Percentiles rank a stretch among this genome's conserved stretches.
phyloP scores from a whole-genome alignment of 768 basidiomycete species.

The Rhodotorula paludigena region DNA sequence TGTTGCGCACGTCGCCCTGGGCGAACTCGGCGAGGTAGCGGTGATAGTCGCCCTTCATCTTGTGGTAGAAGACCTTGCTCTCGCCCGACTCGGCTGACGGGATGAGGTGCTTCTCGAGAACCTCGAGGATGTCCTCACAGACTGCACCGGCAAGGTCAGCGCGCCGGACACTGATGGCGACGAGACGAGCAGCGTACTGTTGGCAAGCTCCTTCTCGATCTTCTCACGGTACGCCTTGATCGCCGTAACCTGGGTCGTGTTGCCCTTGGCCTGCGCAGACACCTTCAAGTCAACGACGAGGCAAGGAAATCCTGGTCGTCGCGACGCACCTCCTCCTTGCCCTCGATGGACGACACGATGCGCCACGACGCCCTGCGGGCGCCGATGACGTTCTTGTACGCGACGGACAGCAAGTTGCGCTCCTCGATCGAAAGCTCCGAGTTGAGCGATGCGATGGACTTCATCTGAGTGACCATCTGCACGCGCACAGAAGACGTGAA shows the following conservation, averaged over 20 bases:
- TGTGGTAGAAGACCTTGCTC: slow-evolving; percentile 57
- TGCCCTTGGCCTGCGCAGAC: slow-evolving; percentile 67
- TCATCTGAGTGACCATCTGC: slow-evolving; percentile 99
- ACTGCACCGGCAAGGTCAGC: slow-evolving; percentile 45
- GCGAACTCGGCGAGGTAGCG: slow-evolving; percentile 98
- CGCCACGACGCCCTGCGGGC: slow-evolving; percentile 97
- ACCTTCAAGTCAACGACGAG: no score
- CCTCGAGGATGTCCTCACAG: slow-evolving; percentile 96
- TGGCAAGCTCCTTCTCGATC: slow-evolving; percentile 92
- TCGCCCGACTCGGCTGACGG: slow-evolving; percentile 94
- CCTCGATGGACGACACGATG: slow-evolving; percentile 96
- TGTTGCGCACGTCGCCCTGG: slow-evolving; percentile 94
- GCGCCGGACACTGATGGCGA: no score
- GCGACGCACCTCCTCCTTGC: slow-evolving; percentile 78
- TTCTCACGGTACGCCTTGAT: slow-evolving; percentile 97
- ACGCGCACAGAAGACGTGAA: slow-evolving; percentile 43
- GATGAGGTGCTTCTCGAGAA: slow-evolving; percentile 95
- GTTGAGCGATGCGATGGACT: slow-evolving; percentile 85
- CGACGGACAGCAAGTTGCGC: slow-evolving; percentile 93
- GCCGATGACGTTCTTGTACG: slow-evolving; percentile 98
- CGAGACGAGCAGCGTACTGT: slow-evolving; percentile 50
- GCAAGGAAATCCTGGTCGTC: no score
- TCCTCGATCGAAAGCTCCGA: slow-evolving; percentile 98
- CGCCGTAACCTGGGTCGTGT: slow-evolving; percentile 89
- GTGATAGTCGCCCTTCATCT: slow-evolving; percentile 98